Conservation (phyloP, 495 filamentous ascomycete genomes). For the Elasticomyces elasticus region DNA sequence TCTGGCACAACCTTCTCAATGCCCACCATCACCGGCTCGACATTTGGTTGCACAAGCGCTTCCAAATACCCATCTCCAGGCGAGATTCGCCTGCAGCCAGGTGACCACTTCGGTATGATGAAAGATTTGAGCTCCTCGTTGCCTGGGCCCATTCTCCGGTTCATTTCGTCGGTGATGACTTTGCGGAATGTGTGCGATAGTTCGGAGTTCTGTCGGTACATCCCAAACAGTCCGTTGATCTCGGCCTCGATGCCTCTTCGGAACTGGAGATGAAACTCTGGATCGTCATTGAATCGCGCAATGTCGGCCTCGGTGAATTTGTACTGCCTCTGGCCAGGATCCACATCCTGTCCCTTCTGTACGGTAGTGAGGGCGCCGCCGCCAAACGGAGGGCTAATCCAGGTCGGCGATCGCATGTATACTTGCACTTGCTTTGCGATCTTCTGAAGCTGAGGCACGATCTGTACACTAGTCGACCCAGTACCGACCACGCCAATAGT, state of each 20-base stretch:
- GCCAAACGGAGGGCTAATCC: slow-evolving; percentile 25
- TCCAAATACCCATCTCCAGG: slow-evolving; percentile 30
- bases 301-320: slow-evolving; percentile 29
- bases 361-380: slow-evolving; percentile 3
- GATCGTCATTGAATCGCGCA: slow-evolving; percentile 28
- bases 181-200: slow-evolving; percentile 26
- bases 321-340: slow-evolving; percentile 19
- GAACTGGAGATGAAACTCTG: slow-evolving; percentile 28
- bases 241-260: slow-evolving; percentile 29
- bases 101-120: slow-evolving; percentile 31
- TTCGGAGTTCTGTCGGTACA: slow-evolving; percentile 24
- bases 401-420: slow-evolving; percentile 27
- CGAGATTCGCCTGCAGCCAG: slow-evolving; percentile 27
- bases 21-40: slow-evolving; percentile 22
- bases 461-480: slow-evolving; percentile 28
- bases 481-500: slow-evolving; percentile 27
- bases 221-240: slow-evolving; percentile 31
- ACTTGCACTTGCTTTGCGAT: slow-evolving; percentile 19
- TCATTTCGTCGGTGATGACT: slow-evolving; percentile 30
- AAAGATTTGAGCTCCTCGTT: slow-evolving; percentile 28
- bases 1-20: slow-evolving; percentile 28
- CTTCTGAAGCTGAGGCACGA: slow-evolving; percentile 28
- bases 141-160: slow-evolving; percentile 24
- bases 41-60: slow-evolving; percentile 32
- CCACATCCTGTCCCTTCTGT: slow-evolving; percentile 11